A percentile compares a stretch with the other conserved stretches of the same genome.
Conservation (phyloP, 2,329 filamentous ascomycete genomes). For the Pseudocercospora vitis region DNA sequence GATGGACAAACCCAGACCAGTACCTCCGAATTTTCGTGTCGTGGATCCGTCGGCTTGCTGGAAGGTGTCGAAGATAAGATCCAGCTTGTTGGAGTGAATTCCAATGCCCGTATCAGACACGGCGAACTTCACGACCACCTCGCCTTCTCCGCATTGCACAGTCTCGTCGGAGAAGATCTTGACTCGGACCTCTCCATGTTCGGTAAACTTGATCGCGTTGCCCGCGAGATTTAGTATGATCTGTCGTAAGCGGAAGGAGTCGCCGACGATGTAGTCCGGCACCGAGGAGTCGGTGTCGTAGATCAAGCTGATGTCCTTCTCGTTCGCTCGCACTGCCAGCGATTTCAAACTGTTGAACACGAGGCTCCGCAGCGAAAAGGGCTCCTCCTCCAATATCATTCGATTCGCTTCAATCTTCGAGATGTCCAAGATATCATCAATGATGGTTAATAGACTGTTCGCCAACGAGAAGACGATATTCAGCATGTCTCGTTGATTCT, state of each 20-base stretch:
- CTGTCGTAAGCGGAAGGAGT: conserved; percentile 93
- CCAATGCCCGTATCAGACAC: conserved; percentile 96
- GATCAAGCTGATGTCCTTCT: conserved; percentile 88
- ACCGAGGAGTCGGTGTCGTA: conserved; percentile 93
- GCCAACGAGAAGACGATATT: conserved; percentile 97
- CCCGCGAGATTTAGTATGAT: conserved; percentile 97
- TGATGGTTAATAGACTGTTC: conserved; percentile 94
- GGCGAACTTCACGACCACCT: conserved; percentile 93
- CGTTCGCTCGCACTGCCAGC: conserved; percentile 93
- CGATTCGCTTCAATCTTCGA: conserved; percentile 86
- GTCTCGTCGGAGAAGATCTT: conserved; percentile 75
- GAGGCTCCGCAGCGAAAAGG: conserved; percentile 88
- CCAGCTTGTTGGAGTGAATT: conserved; percentile 91
- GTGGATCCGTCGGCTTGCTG: conserved; percentile 97
- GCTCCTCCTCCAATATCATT: conserved; percentile 98
- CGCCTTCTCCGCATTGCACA: conserved; percentile 65
- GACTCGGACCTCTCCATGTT: conserved; percentile 92
- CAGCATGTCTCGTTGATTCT: conserved; percentile 96
- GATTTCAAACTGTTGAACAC: conserved; percentile 98
- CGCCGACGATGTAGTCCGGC: conserved; percentile 91
- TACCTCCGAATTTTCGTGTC: conserved; percentile 92
- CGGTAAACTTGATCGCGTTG: conserved; percentile 98
- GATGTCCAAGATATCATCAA: conserved; percentile 74
- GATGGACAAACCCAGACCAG: conserved; percentile 89
- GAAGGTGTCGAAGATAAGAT: conserved; percentile 98